Base-by-base conservation (phyloP, 495 filamentous ascomycete genomes). In the Penicillium cinerascens region DNA sequence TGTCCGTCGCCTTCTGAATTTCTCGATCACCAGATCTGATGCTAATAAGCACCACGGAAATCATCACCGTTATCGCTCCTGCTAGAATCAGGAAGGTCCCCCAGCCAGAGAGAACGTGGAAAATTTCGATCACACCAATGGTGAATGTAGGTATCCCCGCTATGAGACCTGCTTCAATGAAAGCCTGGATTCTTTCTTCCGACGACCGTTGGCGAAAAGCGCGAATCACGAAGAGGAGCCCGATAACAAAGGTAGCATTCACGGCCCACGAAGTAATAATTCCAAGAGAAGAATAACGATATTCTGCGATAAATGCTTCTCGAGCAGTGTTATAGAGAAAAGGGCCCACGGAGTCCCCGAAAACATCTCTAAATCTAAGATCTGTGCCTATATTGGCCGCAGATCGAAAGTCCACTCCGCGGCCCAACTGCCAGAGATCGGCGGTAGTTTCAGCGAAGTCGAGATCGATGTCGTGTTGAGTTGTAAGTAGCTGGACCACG, bases 361-460 rank as follows among this genome's bases (percentile, higher is more conserved):
- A 23, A 16, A 38, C 6, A 1, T 18, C 15, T 11, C 18, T 17
- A 16, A 39, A n/a, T 2, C 22, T 5, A 15, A 22, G 21, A 26
- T 62, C 18, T 18, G 40, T 10, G 29, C 16, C 40, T 2, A 29
- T 13, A 37, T 33, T 9, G 44, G 18, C n/a, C 9, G 44, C 38
- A 21, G 37, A 18, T 22, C 52, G 52, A 42, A 49, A 49, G 40
- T 55, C 52, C 13, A 38, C 41, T 22, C 46, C 42, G 23, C 47
- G 42, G 42, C 42, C 46, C 18, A 55, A 16, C 17, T 45, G 46
- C 52, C 41, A 50, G 2, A 42, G 42, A 42, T 45, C 42, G 42
- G 46, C 42, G 35, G 7, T 41, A 1, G 7, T 10, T 21, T 44
- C 17, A 29, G 52, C 46, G 13, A 44, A 35, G 11, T 45, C 17